Evolutionary conservation across 78 protist species (phyloP).

Genomic region (Guillardia theta): DNA sequence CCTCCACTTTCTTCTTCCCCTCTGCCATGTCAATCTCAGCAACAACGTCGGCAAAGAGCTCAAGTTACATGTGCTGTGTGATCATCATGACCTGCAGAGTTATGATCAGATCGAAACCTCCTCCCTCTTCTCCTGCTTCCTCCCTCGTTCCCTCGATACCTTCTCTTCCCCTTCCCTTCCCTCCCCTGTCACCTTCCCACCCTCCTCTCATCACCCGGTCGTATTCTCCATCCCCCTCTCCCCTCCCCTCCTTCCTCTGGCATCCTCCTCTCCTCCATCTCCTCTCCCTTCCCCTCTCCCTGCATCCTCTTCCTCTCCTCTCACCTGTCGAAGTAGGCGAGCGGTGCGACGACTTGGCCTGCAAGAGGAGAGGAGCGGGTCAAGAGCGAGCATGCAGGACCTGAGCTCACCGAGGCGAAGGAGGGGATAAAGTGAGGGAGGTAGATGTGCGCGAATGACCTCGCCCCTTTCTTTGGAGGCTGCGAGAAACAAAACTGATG

Average conservation of each 20-base stretch:
- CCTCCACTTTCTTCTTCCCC: background rate
- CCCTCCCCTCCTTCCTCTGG: background rate
- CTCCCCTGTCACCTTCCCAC: background rate
- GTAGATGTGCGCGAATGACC: background rate
- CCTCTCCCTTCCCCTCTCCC: background rate
- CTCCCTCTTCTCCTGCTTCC: background rate
- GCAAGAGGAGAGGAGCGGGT: background rate
- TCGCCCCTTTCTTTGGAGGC: background rate
- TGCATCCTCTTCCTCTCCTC: background rate
- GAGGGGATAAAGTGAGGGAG: slow-evolving; percentile 32
- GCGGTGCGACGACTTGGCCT: background rate
- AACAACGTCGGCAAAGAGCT: background rate
- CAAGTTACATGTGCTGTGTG: too few species aligned
- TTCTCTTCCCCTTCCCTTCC: background rate
- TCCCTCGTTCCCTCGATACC: background rate
- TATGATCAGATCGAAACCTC: too few species aligned
- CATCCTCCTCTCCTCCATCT: background rate
- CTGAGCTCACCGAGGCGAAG: background rate
- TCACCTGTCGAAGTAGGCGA: background rate
- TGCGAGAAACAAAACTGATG: background rate
- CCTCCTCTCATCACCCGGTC: background rate
- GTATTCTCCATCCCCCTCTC: background rate
- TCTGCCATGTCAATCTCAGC: background rate
- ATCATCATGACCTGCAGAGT: too few species aligned
- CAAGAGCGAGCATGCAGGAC: background rate